Conservation (phyloP, 805 yeast genomes). For the Torulaspora microellipsoides region DNA sequence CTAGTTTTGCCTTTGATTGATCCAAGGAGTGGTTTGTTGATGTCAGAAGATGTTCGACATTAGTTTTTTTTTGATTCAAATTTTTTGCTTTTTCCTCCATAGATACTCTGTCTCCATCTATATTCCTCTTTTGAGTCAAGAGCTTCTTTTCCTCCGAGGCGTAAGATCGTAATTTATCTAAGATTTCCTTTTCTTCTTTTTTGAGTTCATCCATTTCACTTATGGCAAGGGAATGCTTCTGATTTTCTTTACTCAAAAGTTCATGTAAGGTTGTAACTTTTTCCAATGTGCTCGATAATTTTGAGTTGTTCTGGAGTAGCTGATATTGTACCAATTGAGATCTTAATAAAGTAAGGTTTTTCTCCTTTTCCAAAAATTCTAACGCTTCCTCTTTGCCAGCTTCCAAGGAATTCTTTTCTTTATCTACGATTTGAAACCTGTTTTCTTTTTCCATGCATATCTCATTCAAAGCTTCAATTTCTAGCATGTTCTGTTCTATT, state of each 20-base stretch:
- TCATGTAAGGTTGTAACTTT: conserved; percentile 40
- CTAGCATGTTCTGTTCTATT: conserved; percentile 58
- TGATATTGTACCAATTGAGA: conserved; percentile 55
- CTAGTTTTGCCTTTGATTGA: conserved; percentile 45
- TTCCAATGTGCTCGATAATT: conserved; percentile 38
- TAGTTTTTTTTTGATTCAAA: conserved; percentile 51
- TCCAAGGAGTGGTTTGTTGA: conserved; percentile 43
- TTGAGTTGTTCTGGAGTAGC: conserved; percentile 38
- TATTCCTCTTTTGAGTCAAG: conserved; percentile 26
- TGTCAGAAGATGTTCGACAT: conserved; percentile 51
- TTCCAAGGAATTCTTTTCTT: conserved; percentile 64
- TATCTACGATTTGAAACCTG: conserved; percentile 73
- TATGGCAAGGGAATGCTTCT: conserved; percentile 39
- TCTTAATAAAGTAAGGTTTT: conserved; percentile 47
- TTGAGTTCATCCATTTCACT: conserved; percentile 35
- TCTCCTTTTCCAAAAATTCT: conserved; percentile 59
- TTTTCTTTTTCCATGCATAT: conserved; percentile 75
- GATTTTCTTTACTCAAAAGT: conserved; percentile 42
- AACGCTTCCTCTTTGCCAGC: conserved; percentile 64
- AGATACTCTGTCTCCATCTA: conserved; percentile 59
- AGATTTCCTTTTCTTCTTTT: conserved; percentile 28
- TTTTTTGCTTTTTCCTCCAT: conserved; percentile 75
- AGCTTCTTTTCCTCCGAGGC: conserved; percentile 31
- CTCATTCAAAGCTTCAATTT: conserved; percentile 73
- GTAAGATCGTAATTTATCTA: conserved; percentile 22